phyloP scores from a whole-genome alignment of 441 rosid genomes.

The Flueggea neowawraea region DNA sequence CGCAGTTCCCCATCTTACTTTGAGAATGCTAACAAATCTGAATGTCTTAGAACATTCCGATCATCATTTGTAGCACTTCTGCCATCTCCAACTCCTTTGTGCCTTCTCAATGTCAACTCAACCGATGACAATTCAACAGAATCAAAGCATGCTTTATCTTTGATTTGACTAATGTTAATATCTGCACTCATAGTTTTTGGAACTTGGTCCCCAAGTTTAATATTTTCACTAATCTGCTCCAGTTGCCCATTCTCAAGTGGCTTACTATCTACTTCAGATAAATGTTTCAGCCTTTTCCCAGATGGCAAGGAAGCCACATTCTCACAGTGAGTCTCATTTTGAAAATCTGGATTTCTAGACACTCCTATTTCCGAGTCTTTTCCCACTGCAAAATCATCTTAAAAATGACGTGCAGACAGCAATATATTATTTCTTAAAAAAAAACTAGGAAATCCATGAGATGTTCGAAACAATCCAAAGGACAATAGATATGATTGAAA shows the following conservation, averaged over 20 bases:
- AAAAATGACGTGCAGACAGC: conserved; percentile 3
- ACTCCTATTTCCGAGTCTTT: conserved; percentile 30
- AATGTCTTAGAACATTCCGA: conserved; percentile 53
- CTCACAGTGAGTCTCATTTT: conserved; percentile 18
- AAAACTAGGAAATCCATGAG: not conserved
- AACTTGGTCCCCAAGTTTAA: conserved; percentile 19
- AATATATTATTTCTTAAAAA: conserved; percentile 29
- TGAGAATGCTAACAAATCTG: conserved; percentile 69
- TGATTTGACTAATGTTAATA: conserved; percentile 26
- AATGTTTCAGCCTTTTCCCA: conserved; percentile 13
- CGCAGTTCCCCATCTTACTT: conserved; percentile 40
- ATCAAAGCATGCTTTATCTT: conserved; percentile 28
- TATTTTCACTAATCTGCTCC: conserved; percentile 23
- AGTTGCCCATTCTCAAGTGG: conserved; percentile 19
- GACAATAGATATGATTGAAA: conserved; percentile 7
- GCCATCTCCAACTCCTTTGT: conserved; percentile 31
- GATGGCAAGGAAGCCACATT: conserved; percentile 18
- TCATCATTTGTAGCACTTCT: conserved; percentile 36
- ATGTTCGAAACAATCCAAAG: not conserved
- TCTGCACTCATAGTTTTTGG: conserved; percentile 6
- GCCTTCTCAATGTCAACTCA: conserved; percentile 40
- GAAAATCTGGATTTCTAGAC: conserved; percentile 21
- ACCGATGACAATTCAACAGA: conserved; percentile 38
- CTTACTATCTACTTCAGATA: conserved; percentile 24
- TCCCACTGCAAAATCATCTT: conserved; percentile 30